Conservation (phyloP, 2,329 filamentous ascomycete species). For the Mollisiaceae sp. region DNA sequence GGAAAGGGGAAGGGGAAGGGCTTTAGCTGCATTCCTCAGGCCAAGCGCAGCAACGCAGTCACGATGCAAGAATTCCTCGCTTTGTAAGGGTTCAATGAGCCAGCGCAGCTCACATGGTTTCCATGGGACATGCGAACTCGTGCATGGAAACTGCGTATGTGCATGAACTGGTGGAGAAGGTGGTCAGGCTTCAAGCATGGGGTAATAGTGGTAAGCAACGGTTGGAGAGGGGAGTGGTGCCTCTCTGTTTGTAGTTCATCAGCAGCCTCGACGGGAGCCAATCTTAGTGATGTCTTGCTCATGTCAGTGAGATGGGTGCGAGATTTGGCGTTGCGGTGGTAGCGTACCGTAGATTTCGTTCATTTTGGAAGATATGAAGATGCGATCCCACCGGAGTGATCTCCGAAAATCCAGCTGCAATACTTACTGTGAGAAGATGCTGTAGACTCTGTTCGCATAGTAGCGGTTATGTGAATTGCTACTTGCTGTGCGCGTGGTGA, state of each 20-base stretch:
- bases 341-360: background rate
- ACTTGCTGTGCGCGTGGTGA: conserved; percentile 8
- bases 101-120: background rate
- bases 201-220: conserved; percentile 16
- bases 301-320: conserved; percentile 4
- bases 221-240: background rate
- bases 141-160: conserved; percentile 19
- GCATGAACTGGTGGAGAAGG: conserved; percentile 42
- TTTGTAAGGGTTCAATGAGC: conserved; percentile 11
- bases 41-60: conserved; percentile 25
- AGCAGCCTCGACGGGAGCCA: conserved; percentile 34
- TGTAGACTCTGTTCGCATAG: conserved; percentile 10
- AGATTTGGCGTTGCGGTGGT: conserved; percentile 21
- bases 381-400: background rate
- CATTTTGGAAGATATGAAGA: background rate
- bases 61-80: conserved; percentile 29
- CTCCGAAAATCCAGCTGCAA: background rate
- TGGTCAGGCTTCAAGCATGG: conserved; percentile 19
- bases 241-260: conserved; percentile 33
- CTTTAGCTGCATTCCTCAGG: conserved; percentile 24
- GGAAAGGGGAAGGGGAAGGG: conserved; percentile 13
- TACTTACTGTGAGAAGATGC: background rate
- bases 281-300: conserved; percentile 28
- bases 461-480: conserved; percentile 7
- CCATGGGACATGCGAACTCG: conserved; percentile 28